These are phyloP conservation scores for Hortaea werneckii DNA, from an alignment of 2,329 filamentous ascomycete genomes.

Conservation along the genomic window DNA sequence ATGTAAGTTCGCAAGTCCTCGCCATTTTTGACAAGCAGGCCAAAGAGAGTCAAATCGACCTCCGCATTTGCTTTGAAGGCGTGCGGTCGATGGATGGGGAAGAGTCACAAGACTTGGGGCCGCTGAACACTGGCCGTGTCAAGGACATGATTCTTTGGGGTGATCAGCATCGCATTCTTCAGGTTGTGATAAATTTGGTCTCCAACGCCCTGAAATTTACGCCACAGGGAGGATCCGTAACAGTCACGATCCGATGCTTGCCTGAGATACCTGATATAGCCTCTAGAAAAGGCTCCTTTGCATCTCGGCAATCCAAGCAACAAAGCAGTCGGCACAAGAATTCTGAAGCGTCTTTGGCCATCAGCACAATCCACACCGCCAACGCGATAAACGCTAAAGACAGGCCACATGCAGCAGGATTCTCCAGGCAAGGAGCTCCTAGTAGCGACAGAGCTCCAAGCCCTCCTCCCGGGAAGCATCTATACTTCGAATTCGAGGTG, in stretches of 20 bases:
- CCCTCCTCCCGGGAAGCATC: slow-evolving; percentile 51
- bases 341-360: slow-evolving; percentile 7
- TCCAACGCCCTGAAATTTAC: slow-evolving; percentile 92
- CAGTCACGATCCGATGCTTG: slow-evolving; percentile 64
- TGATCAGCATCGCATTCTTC: slow-evolving; percentile 82
- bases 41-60: slow-evolving; percentile 63
- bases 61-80: slow-evolving; percentile 62
- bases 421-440: neutral
- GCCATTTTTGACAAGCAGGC: slow-evolving; percentile 89
- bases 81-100: slow-evolving; percentile 23
- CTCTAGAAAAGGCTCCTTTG: slow-evolving; percentile 34
- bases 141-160: slow-evolving; percentile 85
- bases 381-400: slow-evolving; percentile 36
- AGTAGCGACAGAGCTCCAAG: slow-evolving; percentile 19
- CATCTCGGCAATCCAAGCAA: slow-evolving; percentile 14
- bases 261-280: slow-evolving; percentile 44
- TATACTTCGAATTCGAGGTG: slow-evolving; percentile 78
- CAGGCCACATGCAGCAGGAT: slow-evolving; percentile 20
- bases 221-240: slow-evolving; percentile 62
- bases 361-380: slow-evolving; percentile 23
- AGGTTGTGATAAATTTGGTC: slow-evolving; percentile 88
- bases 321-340: slow-evolving; percentile 1
- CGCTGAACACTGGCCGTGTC: slow-evolving; percentile 46
- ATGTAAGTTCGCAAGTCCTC: slow-evolving; percentile 70
- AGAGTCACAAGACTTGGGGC: slow-evolving; percentile 39